Conservation (phyloP, 495 filamentous ascomycete species). For the Annulohypoxylon stygium region DNA sequence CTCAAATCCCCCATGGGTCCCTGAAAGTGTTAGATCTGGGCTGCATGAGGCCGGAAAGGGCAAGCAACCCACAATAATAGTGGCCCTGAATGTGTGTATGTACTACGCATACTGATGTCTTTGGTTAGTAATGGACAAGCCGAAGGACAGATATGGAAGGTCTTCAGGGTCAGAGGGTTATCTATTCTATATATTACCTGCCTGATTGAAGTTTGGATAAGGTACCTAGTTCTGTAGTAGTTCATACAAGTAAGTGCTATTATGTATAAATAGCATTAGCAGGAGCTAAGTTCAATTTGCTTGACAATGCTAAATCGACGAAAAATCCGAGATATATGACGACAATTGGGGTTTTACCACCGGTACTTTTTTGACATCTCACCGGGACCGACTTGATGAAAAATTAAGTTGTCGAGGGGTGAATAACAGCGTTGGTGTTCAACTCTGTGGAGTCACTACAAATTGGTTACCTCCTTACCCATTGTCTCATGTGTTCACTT, state of each 20-base stretch:
- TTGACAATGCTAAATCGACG: not conserved
- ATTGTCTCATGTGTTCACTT: not conserved
- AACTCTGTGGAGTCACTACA: not conserved
- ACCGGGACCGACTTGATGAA: not conserved
- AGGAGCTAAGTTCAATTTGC: not conserved
- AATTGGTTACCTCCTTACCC: not conserved
- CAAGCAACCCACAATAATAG: slow-evolving; percentile 34
- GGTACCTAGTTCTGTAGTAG: not conserved
- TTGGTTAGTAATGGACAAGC: slow-evolving; percentile 1
- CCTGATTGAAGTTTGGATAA: not conserved
- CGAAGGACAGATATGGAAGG: slow-evolving; percentile 10
- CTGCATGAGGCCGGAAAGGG: slow-evolving; percentile 29
- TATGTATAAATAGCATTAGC: not conserved
- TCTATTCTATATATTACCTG: not conserved
- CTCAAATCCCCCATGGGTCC: slow-evolving; percentile 23
- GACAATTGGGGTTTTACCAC: not conserved
- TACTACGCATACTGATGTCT: slow-evolving; percentile 2
- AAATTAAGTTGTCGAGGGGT: slow-evolving; percentile 14
- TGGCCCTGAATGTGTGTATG: not conserved
- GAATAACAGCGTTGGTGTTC: not conserved
- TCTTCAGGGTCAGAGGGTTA: slow-evolving; percentile 1
- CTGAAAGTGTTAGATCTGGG: slow-evolving; percentile 36
- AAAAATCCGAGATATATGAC: not conserved
- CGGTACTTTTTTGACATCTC: not conserved
- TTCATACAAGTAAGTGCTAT: not conserved